phyloP scores from a whole-genome alignment of 2,329 filamentous ascomycete genomes.

The Capronia americana region DNA sequence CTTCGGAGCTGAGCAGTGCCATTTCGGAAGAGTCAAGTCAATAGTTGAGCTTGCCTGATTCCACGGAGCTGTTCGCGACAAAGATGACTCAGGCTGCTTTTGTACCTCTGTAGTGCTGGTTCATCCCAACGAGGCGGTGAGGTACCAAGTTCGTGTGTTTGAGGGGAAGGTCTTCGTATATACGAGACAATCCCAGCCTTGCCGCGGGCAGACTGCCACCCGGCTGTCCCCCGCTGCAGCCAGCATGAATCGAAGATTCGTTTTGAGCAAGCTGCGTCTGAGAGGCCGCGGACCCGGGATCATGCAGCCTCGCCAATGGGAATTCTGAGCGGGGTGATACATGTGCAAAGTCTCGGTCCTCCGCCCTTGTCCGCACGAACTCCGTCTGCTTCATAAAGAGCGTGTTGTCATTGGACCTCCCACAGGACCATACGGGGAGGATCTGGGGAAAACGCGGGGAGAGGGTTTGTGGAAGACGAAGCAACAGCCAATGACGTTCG shows the following conservation, averaged over 20 bases:
- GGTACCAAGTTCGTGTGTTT: conserved; percentile 1
- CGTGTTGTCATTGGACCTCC: neutral
- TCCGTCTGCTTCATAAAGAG: neutral
- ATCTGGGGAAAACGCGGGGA: conserved; percentile 5
- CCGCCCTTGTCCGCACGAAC: conserved; percentile 13
- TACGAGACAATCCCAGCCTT: conserved; percentile 5
- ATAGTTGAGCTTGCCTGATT: neutral
- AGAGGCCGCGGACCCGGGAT: neutral
- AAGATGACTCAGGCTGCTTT: neutral
- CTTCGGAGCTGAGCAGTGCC: conserved; percentile 5
- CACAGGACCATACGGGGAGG: neutral
- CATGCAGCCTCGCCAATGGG: conserved; percentile 16
- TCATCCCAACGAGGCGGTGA: conserved; percentile 18
- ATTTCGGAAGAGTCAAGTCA: neutral
- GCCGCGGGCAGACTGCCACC: neutral
- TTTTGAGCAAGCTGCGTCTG: conserved; percentile 16
- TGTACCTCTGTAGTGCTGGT: neutral
- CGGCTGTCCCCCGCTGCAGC: conserved; percentile 20
- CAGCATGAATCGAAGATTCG: conserved; percentile 8
- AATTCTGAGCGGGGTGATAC: neutral
- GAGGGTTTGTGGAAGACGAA: neutral
- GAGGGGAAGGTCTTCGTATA: conserved; percentile 1
- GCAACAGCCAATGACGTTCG: neutral
- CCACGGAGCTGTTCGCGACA: neutral
- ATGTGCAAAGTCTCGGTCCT: neutral